Percentiles rank a stretch among this genome's conserved stretches.
Evolutionary conservation across 2,329 filamentous ascomycete species (phyloP).

Genomic region (Onygena corvina): DNA sequence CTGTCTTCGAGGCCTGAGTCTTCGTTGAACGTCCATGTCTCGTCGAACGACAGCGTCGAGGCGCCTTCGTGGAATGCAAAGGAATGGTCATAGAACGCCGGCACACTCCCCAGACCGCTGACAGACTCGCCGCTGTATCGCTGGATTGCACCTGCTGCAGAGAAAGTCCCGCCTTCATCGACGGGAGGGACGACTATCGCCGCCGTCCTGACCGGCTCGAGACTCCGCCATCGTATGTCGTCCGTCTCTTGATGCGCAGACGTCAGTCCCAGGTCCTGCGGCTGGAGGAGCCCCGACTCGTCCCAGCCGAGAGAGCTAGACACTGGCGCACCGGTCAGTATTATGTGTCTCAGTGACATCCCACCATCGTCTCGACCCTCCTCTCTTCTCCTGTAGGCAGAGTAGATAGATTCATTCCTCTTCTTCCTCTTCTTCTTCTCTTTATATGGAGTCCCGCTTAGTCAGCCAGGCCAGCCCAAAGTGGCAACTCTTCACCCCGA

Average conservation of each 20-base stretch:
- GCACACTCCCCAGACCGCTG: slow-evolving; percentile 33
- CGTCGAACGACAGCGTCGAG: slow-evolving; percentile 7
- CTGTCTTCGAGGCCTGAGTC: slow-evolving; percentile 11
- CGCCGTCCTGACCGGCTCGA: not conserved
- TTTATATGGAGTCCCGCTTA: not conserved
- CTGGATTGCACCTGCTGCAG: slow-evolving; percentile 15
- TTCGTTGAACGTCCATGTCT: slow-evolving; percentile 9
- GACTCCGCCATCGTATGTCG: slow-evolving; percentile 15
- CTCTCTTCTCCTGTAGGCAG: not conserved
- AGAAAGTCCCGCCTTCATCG: slow-evolving; percentile 12
- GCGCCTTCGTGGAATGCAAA: slow-evolving; percentile 54
- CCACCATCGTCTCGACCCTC: not conserved
- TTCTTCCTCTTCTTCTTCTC: not conserved
- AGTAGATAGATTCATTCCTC: too few species aligned
- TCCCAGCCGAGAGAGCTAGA: slow-evolving; percentile 44
- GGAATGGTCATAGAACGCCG: slow-evolving; percentile 67
- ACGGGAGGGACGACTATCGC: slow-evolving; percentile 8
- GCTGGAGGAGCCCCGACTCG: slow-evolving; percentile 36
- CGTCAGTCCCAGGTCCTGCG: slow-evolving; percentile 13
- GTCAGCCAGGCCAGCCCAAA: not conserved
- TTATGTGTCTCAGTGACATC: slow-evolving; percentile 31
- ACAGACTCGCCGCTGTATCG: slow-evolving; percentile 13
- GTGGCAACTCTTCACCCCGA: not conserved
- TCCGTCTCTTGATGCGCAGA: not conserved
- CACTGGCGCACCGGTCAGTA: slow-evolving; percentile 52